Evolutionary conservation across 2,329 filamentous ascomycete species (phyloP).

Genomic region (Xylariaceae sp.): DNA sequence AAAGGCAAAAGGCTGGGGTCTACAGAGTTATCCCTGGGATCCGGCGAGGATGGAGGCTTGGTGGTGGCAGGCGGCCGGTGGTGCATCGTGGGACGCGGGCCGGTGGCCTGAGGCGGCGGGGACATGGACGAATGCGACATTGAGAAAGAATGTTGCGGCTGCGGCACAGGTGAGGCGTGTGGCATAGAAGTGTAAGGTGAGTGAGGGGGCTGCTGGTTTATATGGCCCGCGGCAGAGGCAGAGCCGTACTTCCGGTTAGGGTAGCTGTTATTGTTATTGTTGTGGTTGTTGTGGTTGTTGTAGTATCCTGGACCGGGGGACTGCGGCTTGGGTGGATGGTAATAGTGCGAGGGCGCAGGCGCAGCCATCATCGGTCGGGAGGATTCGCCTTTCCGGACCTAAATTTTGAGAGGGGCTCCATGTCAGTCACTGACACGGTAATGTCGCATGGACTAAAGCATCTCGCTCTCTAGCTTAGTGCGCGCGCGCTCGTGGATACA

Average conservation of each 20-base stretch:
- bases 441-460: constrained; percentile 1
- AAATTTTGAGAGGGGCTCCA: not conserved
- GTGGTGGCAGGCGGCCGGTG: constrained; percentile 52
- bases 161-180: not conserved
- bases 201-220: not conserved
- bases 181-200: constrained; percentile 17
- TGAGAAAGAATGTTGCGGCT: not conserved
- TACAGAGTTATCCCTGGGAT: constrained; percentile 46
- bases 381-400: constrained; percentile 14
- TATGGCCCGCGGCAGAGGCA: constrained; percentile 18
- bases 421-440: constrained; percentile 5
- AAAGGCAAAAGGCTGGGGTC: constrained; percentile 76
- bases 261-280: constrained; percentile 26
- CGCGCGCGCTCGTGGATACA: not conserved
- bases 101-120: constrained; percentile 43
- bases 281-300: constrained; percentile 27
- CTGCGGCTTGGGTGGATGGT: constrained; percentile 43
- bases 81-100: constrained; percentile 40
- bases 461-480: not conserved
- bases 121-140: constrained; percentile 38
- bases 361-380: constrained; percentile 7
- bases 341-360: constrained; percentile 39
- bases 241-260: constrained; percentile 21
- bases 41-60: constrained; percentile 62
- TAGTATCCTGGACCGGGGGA: constrained; percentile 38